Base-by-base conservation (phyloP, 257 asterid genomes). In the Cinchona pubescens region DNA sequence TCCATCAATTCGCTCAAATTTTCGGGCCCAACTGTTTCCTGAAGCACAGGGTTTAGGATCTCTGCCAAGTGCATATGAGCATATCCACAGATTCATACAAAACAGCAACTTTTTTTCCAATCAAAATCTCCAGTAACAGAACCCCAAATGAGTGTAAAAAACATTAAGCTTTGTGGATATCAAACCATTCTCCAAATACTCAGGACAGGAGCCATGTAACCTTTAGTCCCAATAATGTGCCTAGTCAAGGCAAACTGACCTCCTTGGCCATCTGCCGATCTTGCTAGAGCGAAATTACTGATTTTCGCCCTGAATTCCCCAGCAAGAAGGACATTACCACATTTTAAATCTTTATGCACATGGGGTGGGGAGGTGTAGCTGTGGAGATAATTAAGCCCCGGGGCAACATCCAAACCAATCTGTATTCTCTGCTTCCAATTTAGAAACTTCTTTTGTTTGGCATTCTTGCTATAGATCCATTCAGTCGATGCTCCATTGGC, bases 141-240 rank as follows among this genome's bases (percentile, higher is more conserved):
- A 92, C 85, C 35, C 99, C 99, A 37, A 90, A 94, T 49, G 99
- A 86, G 59, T 92, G n/a, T n/a, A n/a, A n/a, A n/a, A 92, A 59
- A 94, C 96, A 67, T 94, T 97, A 8, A 94, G 90, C 89, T 89
- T 88, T 0, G 97, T 83, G 4, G 99, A 90, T 51, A 94, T 79
- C 34, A 94, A 18, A 6, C 99, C 99, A 40, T 90, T 86, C 86
- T 92, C 97, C 82, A 94, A 79, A 75, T 90, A 94, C 91, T 94
- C 99, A 0, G 99, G 99, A 15, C n/a, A n/a, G n/a, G n/a, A n/a
- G 99, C 93, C 97, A 94, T 92, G 86, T 92, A 94, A 0, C 99
- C 99, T 87, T 94, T 86, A 0, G 99, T 91, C 81, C 99, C 99
- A 5, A 92, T 85, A 42, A 94, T 90, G 61, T 94, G 99, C 84